These are phyloP conservation scores for Heliamphora exappendiculata DNA, from an alignment of 148 eudicot species.

Conservation along the genomic window DNA sequence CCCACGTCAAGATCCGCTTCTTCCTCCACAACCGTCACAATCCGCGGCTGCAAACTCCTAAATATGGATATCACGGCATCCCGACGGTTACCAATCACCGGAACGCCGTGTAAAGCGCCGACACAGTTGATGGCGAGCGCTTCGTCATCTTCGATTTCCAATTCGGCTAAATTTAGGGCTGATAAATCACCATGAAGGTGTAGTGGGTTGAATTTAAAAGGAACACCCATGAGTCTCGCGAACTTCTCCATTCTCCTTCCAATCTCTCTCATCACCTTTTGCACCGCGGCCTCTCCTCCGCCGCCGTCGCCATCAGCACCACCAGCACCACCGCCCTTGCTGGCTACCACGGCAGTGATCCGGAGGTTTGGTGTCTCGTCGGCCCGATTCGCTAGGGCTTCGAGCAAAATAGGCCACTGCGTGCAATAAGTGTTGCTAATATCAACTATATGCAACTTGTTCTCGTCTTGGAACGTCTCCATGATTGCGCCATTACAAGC, in stretches of 20 bases:
- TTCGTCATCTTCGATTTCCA: constrained; percentile 60
- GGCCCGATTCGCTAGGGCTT: constrained; percentile 75
- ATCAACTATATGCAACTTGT: constrained; percentile 69
- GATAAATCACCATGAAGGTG: constrained; percentile 69
- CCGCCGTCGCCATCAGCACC: no score
- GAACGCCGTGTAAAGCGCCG: constrained; percentile 56
- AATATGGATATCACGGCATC: constrained; percentile 45
- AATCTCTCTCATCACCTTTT: constrained; percentile 80
- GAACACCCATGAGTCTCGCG: constrained; percentile 93
- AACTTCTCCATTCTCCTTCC: constrained; percentile 76
- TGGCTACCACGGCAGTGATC: constrained; percentile 69
- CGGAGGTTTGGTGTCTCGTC: constrained; percentile 83
- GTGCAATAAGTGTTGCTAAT: constrained; percentile 80
- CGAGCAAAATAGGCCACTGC: constrained; percentile 95
- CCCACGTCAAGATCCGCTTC: constrained; percentile 77
- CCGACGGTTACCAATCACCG: constrained; percentile 22
- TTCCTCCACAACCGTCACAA: constrained; percentile 77
- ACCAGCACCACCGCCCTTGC: no score
- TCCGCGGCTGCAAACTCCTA: constrained; percentile 50
- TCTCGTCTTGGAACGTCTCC: constrained; percentile 70
- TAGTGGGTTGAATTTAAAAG: constrained; percentile 56
- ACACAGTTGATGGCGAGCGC: constrained; percentile 72
- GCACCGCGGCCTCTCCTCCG: constrained; percentile 23
- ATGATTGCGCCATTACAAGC: constrained; percentile 82
- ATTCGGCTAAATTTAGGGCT: constrained; percentile 26